Percentiles rank a stretch among this genome's conserved stretches.
Conservation (phyloP, 306 rosid species). For the Corylus americana region DNA sequence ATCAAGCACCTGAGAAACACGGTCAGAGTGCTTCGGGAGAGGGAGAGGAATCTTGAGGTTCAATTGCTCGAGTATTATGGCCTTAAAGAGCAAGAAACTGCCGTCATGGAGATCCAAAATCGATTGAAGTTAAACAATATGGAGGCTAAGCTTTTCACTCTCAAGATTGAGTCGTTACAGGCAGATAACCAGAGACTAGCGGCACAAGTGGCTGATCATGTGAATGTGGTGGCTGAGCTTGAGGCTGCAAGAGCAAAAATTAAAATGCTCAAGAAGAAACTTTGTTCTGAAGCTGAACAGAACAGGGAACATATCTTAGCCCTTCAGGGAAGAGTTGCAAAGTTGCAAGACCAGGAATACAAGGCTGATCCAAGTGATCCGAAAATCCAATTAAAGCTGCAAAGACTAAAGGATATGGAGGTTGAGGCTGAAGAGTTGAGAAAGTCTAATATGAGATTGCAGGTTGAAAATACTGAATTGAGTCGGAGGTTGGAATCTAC, state of each 20-base stretch:
- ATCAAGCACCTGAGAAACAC: constrained; percentile 55
- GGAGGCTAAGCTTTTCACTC: constrained; percentile 78
- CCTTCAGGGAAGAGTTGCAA: constrained; percentile 61
- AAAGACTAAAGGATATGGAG: constrained; percentile 59
- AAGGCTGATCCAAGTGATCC: constrained; percentile 35
- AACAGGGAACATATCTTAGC: constrained; percentile 59
- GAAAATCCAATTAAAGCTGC: constrained; percentile 42
- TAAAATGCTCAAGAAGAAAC: constrained; percentile 68
- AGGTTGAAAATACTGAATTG: constrained; percentile 62
- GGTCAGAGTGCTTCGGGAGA: constrained; percentile 69
- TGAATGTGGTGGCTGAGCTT: constrained; percentile 55
- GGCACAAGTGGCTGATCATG: constrained; percentile 53
- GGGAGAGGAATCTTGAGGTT: constrained; percentile 73
- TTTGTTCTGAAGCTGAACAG: constrained; percentile 70
- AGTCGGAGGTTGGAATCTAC: constrained; percentile 70
- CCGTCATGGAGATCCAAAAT: constrained; percentile 79
- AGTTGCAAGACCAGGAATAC: constrained; percentile 62
- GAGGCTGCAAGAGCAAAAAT: constrained; percentile 68
- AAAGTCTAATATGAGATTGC: constrained; percentile 54
- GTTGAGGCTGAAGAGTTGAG: constrained; percentile 55
- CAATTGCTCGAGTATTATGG: constrained; percentile 87
- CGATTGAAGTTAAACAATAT: constrained; percentile 66
- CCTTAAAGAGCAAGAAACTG: constrained; percentile 78
- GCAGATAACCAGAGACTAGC: constrained; percentile 64
- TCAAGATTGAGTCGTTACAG: constrained; percentile 73